Evolutionary conservation across 768 basidiomycete genomes (phyloP).

Genomic region (Rhodosporidiobolus sp.): DNA sequence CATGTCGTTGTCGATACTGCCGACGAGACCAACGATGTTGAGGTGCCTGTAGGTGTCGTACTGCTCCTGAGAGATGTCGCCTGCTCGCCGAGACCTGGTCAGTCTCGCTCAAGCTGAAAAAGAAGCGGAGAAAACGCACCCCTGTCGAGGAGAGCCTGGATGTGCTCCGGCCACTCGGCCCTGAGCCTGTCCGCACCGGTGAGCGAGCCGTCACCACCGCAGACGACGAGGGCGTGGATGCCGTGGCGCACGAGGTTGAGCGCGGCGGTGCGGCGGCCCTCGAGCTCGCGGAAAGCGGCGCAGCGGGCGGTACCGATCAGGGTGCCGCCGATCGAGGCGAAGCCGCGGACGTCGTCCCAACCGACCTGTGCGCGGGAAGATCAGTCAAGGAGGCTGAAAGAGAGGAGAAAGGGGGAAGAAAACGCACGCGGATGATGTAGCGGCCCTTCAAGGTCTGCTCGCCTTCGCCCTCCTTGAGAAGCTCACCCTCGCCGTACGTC

Average conservation of each 20-base stretch:
- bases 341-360: slow-evolving; percentile 96
- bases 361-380: slow-evolving; percentile 58
- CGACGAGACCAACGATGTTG: slow-evolving; percentile 95
- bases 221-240: slow-evolving; percentile 93
- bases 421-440: slow-evolving; percentile 69
- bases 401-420: too few relatives aligned
- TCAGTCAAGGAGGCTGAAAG: not conserved
- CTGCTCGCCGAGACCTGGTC: slow-evolving; percentile 47
- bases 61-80: slow-evolving; percentile 71
- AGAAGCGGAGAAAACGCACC: slow-evolving; percentile 53
- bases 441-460: slow-evolving; percentile 78
- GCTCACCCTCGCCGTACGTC: slow-evolving; percentile 59
- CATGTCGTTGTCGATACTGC: slow-evolving; percentile 99
- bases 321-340: slow-evolving; percentile 87
- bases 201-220: slow-evolving; percentile 93
- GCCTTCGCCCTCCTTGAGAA: slow-evolving; percentile 59
- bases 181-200: slow-evolving; percentile 94
- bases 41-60: slow-evolving; percentile 71
- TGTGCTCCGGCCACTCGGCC: slow-evolving; percentile 86
- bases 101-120: not conserved
- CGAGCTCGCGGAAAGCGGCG: slow-evolving; percentile 72
- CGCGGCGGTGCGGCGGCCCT: slow-evolving; percentile 85
- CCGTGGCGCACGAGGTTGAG: slow-evolving; percentile 91
- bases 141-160: slow-evolving; percentile 63
- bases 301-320: slow-evolving; percentile 92